phyloP scores from a whole-genome alignment of 75 land plant genomes.

The Cunninghamia lanceolata region DNA sequence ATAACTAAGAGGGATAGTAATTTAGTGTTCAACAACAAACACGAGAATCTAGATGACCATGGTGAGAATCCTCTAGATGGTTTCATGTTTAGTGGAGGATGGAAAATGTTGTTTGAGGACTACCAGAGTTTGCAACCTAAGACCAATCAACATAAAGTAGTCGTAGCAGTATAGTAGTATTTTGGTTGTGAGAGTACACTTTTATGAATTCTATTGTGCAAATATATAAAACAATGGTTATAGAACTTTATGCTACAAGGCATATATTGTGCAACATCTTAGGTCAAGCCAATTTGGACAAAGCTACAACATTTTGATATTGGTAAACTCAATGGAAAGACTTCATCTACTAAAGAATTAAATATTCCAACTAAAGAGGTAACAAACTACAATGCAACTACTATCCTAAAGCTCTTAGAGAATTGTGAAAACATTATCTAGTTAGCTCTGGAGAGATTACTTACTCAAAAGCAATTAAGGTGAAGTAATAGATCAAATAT shows the following conservation, averaged over 20 bases:
- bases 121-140: conserved; percentile 68
- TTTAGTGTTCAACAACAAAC: background rate
- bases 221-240: background rate
- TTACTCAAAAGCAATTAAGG: conserved; percentile 58
- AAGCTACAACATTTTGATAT: conserved; percentile 71
- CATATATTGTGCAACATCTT: conserved; percentile 60
- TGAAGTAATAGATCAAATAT: background rate
- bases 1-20: background rate
- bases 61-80: conserved; percentile 78
- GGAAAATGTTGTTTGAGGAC: conserved; percentile 89
- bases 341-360: conserved; percentile 2
- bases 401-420: conserved; percentile 10
- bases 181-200: background rate
- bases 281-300: conserved; percentile 72
- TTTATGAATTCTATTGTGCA: background rate
- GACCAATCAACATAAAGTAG: conserved; percentile 5
- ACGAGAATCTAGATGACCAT: background rate
- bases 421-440: conserved; percentile 41
- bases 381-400: conserved; percentile 19
- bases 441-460: conserved; percentile 90
- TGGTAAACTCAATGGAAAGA: conserved; percentile 61
- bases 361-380: conserved; percentile 4
- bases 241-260: no score
- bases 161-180: background rate
- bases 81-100: conserved; percentile 93